Evolutionary conservation across 2,329 filamentous ascomycete genomes (phyloP), one percentile per base, ranked within the genome.

Genomic region (Escovopsis sp.): DNA sequence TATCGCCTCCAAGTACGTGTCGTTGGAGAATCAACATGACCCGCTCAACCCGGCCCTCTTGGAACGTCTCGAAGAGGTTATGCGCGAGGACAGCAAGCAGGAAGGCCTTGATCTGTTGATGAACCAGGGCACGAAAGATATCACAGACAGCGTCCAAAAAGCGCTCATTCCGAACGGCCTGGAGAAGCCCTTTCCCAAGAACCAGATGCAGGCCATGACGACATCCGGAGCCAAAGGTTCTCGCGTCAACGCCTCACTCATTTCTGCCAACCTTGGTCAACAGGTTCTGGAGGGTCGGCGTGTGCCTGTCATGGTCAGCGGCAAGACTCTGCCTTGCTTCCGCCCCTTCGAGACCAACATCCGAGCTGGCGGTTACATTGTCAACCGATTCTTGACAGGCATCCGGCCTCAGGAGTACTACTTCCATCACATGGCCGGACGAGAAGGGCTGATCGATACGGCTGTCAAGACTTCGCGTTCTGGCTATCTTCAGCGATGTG

Each of bases 181-280:
- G 19, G 76, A 83, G 49, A 98, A 96, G 60, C 74, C 81, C 7
- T 98, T 98, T 58, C 90, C 90, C 1, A 80, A 79, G 52, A 98
- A 98, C 52, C 88, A 96, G 60, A 98, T 98, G 88, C 90, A 98
- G 65, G 76, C 83, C 44, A 98, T 98, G 90, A 98, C 90, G 16
- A 81, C 79, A 12, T 94, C 90, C 38, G 90, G 90, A 56, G 90
- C 90, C 35, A 98, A 98, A 62, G 90, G 90, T 53, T 81, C 75
- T 36, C 66, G 73, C 48, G 90, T 98, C 58, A 98, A 98, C 54
- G 90, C 90, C 34, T 94, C 93, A 50, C 74, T 94, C 41, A 98
- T 98, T 56, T 96, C 88, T 18, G 96, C 88, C 58, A 94, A 98
- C 52, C 70, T 98, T 28, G 90, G 90, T 35, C 90, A 98, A 53